These are phyloP conservation scores for Talaromyces sp. DNA, from an alignment of 2,329 filamentous ascomycete species.

Conservation along the genomic window DNA sequence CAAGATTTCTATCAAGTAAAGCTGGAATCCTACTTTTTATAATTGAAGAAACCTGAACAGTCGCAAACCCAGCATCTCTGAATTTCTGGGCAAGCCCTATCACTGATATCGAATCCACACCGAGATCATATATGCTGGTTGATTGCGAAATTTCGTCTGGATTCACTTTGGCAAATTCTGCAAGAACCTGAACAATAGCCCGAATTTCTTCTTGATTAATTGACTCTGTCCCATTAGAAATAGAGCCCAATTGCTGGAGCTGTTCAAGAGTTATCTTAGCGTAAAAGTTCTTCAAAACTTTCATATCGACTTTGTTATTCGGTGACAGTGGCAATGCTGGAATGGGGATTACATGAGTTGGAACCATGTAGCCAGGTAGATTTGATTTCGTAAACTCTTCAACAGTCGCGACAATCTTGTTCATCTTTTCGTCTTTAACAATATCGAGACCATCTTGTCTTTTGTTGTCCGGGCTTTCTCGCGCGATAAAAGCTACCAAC, in stretches of 20 bases:
- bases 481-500: slow-evolving; percentile 67
- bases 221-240: slow-evolving; percentile 21
- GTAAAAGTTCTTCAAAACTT: slow-evolving; percentile 63
- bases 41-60: slow-evolving; percentile 59
- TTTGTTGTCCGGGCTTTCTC: background rate
- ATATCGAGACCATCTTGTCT: slow-evolving; percentile 17
- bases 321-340: slow-evolving; percentile 70
- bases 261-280: slow-evolving; percentile 52
- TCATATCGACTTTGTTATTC: slow-evolving; percentile 84
- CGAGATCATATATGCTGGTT: slow-evolving; percentile 76
- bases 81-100: slow-evolving; percentile 63
- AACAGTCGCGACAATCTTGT: slow-evolving; percentile 42
- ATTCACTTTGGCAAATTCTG: slow-evolving; percentile 46
- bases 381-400: slow-evolving; percentile 60
- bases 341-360: slow-evolving; percentile 71
- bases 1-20: background rate
- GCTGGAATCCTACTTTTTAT: slow-evolving; percentile 50
- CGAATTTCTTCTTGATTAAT: slow-evolving; percentile 35
- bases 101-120: slow-evolving; percentile 81
- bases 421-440: slow-evolving; percentile 33
- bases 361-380: slow-evolving; percentile 84
- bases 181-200: slow-evolving; percentile 50
- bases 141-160: slow-evolving; percentile 42
- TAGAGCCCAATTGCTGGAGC: slow-evolving; percentile 52
- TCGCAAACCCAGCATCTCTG: slow-evolving; percentile 55